Percentiles rank a stretch among this genome's conserved stretches.
Evolutionary conservation across 805 yeast species (phyloP).

Genomic region (Sugiyamaella floridensis): DNA sequence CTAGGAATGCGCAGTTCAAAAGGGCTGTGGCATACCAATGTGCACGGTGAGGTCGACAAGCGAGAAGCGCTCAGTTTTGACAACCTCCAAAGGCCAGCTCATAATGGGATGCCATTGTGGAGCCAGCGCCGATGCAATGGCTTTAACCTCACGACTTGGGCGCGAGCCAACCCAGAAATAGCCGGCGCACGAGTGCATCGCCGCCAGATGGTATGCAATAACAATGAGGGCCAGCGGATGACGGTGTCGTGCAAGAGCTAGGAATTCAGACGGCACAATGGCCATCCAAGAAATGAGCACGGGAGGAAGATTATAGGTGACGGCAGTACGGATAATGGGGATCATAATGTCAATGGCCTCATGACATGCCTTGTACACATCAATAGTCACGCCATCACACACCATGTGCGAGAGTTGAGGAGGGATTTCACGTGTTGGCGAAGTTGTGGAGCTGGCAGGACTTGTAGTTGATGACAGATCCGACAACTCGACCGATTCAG

Average conservation of each 20-base stretch:
- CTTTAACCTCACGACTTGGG: constrained; percentile 8
- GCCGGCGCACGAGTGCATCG: constrained; percentile 6
- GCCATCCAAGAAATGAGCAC: constrained; percentile 13
- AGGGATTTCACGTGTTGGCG: background rate
- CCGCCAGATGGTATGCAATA: constrained; percentile 12
- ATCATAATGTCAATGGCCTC: constrained; percentile 2
- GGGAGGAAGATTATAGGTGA: background rate
- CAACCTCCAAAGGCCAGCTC: constrained; percentile 8
- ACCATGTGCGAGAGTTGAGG: background rate
- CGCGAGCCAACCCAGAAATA: constrained; percentile 15
- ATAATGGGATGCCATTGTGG: constrained; percentile 8
- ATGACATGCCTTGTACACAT: background rate
- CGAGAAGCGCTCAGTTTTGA: background rate
- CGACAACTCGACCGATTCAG: background rate
- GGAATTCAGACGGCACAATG: constrained; percentile 11
- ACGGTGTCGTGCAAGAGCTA: constrained; percentile 8
- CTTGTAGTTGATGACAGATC: background rate
- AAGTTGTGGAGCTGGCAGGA: background rate
- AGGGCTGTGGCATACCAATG: background rate
- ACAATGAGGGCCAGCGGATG: constrained; percentile 12
- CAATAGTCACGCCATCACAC: background rate
- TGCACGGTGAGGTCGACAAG: background rate
- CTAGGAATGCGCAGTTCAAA: background rate
- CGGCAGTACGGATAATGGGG: background rate
- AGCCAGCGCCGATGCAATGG: constrained; percentile 5